Base-by-base conservation (phyloP, 2,329 filamentous ascomycete genomes). In the Fusarium kyushuense region DNA sequence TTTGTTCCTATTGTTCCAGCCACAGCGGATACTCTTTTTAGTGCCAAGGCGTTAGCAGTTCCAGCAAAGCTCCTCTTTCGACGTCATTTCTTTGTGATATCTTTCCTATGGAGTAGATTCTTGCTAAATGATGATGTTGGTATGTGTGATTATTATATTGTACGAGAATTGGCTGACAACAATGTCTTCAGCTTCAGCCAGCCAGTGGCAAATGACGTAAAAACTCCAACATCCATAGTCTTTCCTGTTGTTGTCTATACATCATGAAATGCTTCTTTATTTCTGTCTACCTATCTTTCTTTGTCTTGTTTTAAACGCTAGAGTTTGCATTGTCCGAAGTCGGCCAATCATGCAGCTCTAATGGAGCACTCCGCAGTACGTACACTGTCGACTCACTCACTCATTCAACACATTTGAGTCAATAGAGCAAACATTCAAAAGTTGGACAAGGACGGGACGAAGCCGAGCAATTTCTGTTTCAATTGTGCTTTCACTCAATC, bases 271-370 rank as follows among this genome's bases (percentile, higher is more conserved):
- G 46, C 33, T 41, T 42, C 35, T 47, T 59, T 46, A 64, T 64
- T 64, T 52, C 41, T 47, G 54, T 43, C 42, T 42, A 27, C 56
- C 33, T 42, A 27, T 46, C 33, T 19, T 29, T 27, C 38, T 27
- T 29, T 27, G 29, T 41, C 27, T n/a, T 42, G 14, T 29, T 41
- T 13, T 19, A 13, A 14, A 19, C 59, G 43, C 58, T 63, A 63
- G 27, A 56, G 42, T 59, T 64, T 48, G 36, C 17, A 65, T 65
- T 65, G 66, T 63, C 61, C 54, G 45, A 54, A 9, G 23, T 65
- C 58, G 63, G 62, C 72, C 72, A 74, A 74, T 74, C 72, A 74
- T 36, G 40, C 36, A 27, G 48, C 25, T 29, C 47, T 6, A 32
- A 30, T 43, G 33, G 33, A 17, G 45, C 63, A 60, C 70, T 68